A percentile compares a stretch with the other conserved stretches of the same genome.
These are phyloP conservation scores for Artemisia argyi DNA, from an alignment of 129 eudicot genomes.

Conservation along the genomic window DNA sequence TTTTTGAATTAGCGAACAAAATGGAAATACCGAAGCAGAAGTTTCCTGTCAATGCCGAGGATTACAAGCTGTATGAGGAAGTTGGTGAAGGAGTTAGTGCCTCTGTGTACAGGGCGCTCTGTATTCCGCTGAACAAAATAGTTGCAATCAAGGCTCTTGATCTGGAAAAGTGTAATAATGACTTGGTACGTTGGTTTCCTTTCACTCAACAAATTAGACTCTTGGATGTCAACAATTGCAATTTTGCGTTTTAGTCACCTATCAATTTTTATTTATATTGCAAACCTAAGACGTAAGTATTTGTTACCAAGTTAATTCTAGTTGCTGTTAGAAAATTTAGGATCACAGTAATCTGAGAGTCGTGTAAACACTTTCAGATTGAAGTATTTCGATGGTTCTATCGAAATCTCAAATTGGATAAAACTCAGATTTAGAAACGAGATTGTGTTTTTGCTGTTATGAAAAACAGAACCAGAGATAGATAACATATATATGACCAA, in stretches of 20 bases:
- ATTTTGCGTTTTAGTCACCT: not conserved
- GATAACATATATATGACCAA: too few species aligned
- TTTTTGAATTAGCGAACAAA: conserved; percentile 34
- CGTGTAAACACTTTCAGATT: too few species aligned
- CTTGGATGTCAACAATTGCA: not conserved
- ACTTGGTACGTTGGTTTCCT: conserved; percentile 63
- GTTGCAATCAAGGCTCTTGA: conserved; percentile 99
- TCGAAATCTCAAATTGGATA: too few species aligned
- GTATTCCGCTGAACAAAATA: conserved; percentile 70
- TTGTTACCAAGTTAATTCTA: conserved; percentile 6
- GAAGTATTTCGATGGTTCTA: too few species aligned
- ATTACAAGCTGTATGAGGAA: conserved; percentile 77
- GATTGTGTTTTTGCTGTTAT: too few species aligned
- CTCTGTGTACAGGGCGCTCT: conserved; percentile 81
- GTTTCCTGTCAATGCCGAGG: conserved; percentile 68
- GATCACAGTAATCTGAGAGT: too few species aligned
- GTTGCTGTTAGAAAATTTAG: too few species aligned
- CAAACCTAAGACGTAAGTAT: not conserved
- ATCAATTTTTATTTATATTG: not conserved
- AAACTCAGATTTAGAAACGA: too few species aligned
- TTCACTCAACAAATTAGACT: not conserved
- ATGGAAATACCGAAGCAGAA: conserved; percentile 58
- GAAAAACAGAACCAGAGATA: too few species aligned
- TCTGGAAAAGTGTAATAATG: conserved; percentile 90
- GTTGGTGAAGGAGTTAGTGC: conserved; percentile 99